These are phyloP conservation scores for Termitomyces sp. DNA, from an alignment of 768 basidiomycete species.

Conservation along the genomic window DNA sequence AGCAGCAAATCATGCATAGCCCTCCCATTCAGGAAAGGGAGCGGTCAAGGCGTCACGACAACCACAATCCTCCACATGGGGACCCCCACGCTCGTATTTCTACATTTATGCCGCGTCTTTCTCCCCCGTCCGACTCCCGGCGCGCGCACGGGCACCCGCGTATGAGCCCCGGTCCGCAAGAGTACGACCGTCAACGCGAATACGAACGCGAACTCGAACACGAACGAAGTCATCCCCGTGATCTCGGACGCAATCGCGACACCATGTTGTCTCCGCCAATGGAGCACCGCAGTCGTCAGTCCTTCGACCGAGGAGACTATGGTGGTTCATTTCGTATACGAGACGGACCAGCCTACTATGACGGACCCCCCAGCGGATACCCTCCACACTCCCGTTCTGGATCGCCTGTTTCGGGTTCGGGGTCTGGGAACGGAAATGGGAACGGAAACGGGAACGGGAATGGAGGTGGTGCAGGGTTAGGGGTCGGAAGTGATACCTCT, in stretches of 20 bases:
- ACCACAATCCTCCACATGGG: constrained; percentile 24
- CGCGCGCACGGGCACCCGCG: constrained; percentile 66
- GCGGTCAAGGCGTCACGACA: constrained; percentile 45
- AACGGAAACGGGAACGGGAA: neutral
- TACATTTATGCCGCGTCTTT: constrained; percentile 28
- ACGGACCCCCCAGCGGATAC: constrained; percentile 26
- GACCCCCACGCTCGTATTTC: constrained; percentile 28
- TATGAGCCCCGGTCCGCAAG: constrained; percentile 56
- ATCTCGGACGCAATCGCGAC: constrained; percentile 24
- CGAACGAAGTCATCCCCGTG: constrained; percentile 27
- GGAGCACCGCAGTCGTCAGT: constrained; percentile 30
- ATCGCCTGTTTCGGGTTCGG: constrained; percentile 56
- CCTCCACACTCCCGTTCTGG: constrained; percentile 49
- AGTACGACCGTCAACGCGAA: constrained; percentile 53
- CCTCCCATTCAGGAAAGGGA: constrained; percentile 46
- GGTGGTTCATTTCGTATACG: constrained; percentile 22
- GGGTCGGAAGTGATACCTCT: constrained; percentile 37
- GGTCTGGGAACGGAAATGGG: constrained; percentile 33
- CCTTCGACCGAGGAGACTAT: constrained; percentile 23
- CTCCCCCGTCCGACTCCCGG: constrained; percentile 32
- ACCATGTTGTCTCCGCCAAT: constrained; percentile 41
- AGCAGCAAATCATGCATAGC: constrained; percentile 47
- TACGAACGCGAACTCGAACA: constrained; percentile 40
- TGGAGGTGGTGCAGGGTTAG: neutral
- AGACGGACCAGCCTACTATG: constrained; percentile 33